Conservation (phyloP, 805 yeast genomes). For the Jamesozyma lodderae region DNA sequence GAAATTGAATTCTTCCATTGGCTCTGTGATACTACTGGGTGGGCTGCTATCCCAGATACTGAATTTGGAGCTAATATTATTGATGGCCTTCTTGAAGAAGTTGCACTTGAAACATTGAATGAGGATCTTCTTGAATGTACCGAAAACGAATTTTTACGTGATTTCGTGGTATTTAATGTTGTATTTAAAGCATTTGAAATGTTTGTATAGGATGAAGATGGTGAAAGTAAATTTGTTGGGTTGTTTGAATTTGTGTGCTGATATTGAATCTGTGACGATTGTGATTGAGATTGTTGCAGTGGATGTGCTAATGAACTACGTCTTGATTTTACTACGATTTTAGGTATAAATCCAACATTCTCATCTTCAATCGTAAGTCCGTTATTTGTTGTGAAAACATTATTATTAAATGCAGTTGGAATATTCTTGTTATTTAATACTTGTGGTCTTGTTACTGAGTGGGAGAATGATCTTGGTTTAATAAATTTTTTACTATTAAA, state of each 20-base stretch:
- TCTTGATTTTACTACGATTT: constrained; percentile 29
- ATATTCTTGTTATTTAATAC: neutral
- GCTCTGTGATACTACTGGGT: neutral
- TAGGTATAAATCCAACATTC: constrained; percentile 30
- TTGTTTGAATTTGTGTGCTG: neutral
- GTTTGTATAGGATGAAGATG: constrained; percentile 1
- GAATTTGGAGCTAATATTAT: constrained; percentile 21
- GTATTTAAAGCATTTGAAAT: constrained; percentile 10
- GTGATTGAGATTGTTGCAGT: neutral
- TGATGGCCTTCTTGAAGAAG: constrained; percentile 23
- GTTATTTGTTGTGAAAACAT: neutral
- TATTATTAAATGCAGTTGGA: neutral
- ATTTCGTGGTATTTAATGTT: constrained; percentile 18
- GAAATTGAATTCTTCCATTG: constrained; percentile 1
- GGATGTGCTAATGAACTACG: constrained; percentile 22
- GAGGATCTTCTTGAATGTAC: constrained; percentile 25
- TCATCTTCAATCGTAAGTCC: too few species aligned
- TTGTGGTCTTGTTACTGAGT: constrained; percentile 17
- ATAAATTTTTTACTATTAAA: constrained; percentile 8
- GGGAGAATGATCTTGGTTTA: constrained; percentile 29
- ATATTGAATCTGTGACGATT: neutral
- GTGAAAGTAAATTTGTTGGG: neutral
- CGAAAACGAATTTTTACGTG: constrained; percentile 26
- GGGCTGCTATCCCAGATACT: neutral
- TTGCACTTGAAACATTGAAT: constrained; percentile 19